Conservation (phyloP, 2,329 filamentous ascomycete genomes). For the Penicillium crustosum region DNA sequence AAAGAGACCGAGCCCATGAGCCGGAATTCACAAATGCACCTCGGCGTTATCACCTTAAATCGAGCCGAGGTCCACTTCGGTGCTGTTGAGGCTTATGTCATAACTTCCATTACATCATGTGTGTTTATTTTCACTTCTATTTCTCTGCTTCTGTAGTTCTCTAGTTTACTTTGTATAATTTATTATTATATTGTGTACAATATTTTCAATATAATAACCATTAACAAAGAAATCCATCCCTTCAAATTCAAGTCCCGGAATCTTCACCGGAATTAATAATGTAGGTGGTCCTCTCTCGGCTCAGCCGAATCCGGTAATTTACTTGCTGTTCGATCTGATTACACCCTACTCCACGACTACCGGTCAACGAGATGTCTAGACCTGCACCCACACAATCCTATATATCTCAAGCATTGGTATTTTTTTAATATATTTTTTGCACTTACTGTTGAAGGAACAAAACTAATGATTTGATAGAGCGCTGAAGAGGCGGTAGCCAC, state of each 20-base stretch:
- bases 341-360: conserved; percentile 6
- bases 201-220: background rate
- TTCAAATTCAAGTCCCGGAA: background rate
- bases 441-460: background rate
- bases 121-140: background rate
- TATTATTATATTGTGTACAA: background rate
- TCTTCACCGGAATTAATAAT: background rate
- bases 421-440: too few relatives aligned
- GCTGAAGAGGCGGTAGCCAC: conserved; percentile 54
- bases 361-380: conserved; percentile 30
- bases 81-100: conserved; percentile 13
- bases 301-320: conserved; percentile 12
- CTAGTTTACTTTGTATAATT: background rate
- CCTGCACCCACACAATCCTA: conserved; percentile 27
- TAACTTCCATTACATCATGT: background rate
- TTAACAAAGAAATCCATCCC: background rate
- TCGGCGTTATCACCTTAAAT: conserved; percentile 35
- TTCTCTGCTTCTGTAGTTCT: background rate
- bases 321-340: conserved; percentile 12
- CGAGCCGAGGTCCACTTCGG: conserved; percentile 35
- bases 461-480: conserved; percentile 46
- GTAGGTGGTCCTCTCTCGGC: conserved; percentile 6
- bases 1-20: conserved; percentile 11
- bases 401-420: conserved; percentile 36
- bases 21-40: conserved; percentile 25